phyloP scores from a whole-genome alignment of 768 basidiomycete genomes.

The Cystoderma amianthinum region DNA sequence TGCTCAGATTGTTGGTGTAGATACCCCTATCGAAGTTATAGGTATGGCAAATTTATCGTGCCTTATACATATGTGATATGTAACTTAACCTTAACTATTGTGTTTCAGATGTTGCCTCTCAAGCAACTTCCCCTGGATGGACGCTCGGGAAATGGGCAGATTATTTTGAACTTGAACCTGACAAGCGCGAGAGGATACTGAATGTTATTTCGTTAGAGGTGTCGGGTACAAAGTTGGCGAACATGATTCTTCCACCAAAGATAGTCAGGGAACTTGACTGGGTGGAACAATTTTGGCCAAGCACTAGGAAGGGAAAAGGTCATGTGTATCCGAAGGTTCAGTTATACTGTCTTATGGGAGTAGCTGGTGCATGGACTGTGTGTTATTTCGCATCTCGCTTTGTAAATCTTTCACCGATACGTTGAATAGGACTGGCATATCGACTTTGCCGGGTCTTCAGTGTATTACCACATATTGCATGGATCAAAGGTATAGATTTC shows the following conservation, averaged over 20 bases:
- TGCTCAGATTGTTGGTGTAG: conserved; percentile 70
- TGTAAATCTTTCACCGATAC: not conserved
- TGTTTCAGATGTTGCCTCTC: conserved; percentile 73
- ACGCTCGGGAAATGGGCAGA: conserved; percentile 86
- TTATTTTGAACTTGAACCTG: conserved; percentile 67
- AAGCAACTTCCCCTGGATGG: conserved; percentile 84
- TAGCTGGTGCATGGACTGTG: conserved; percentile 90
- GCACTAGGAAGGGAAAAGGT: conserved; percentile 62
- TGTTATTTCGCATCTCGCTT: conserved; percentile 16
- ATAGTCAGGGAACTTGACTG: conserved; percentile 89
- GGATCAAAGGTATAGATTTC: conserved; percentile 66
- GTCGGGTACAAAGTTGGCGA: conserved; percentile 75
- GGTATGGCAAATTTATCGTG: too few species aligned
- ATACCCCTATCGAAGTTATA: conserved; percentile 85
- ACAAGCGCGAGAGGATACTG: conserved; percentile 75
- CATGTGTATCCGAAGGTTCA: conserved; percentile 89
- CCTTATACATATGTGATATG: not conserved
- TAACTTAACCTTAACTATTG: conserved; percentile 1
- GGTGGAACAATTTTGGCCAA: conserved; percentile 96
- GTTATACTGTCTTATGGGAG: conserved; percentile 95
- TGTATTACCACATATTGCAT: conserved; percentile 91
- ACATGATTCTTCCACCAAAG: conserved; percentile 75
- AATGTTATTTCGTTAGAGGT: conserved; percentile 97
- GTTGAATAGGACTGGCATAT: conserved; percentile 86
- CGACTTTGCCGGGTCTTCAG: conserved; percentile 95